Evolutionary conservation across 345 rosid species (phyloP).

Genomic region (Cardamine occulta): DNA sequence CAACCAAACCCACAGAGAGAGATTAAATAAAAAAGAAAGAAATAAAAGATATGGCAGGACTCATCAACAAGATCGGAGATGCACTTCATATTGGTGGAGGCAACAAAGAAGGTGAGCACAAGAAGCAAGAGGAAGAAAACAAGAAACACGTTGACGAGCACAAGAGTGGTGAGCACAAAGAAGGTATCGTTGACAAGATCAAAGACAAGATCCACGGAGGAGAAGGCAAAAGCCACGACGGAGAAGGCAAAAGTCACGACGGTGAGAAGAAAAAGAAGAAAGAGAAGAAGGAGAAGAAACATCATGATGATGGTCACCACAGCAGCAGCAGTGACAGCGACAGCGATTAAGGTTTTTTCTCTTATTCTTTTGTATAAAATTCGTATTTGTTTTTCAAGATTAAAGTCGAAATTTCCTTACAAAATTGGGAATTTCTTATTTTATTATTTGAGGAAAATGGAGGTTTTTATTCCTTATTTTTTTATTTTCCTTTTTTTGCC

Average conservation of each 20-base stretch:
- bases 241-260: slow-evolving; percentile 34
- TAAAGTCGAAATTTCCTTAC: neutral
- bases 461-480: no score
- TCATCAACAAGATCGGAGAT: slow-evolving; percentile 66
- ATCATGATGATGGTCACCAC: slow-evolving; percentile 50
- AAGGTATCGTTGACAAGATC: slow-evolving; percentile 52
- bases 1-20: slow-evolving; percentile 11
- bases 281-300: slow-evolving; percentile 51
- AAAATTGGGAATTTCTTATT: neutral
- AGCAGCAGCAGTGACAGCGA: slow-evolving; percentile 72
- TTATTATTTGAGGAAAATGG: no score
- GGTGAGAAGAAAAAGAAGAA: slow-evolving; percentile 55
- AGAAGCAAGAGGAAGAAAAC: slow-evolving; percentile 45
- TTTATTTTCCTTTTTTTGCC: neutral
- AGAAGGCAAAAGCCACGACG: slow-evolving; percentile 29
- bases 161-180: slow-evolving; percentile 52
- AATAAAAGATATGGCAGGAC: slow-evolving; percentile 56
- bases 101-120: slow-evolving; percentile 45
- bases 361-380: no score
- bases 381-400: neutral
- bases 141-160: slow-evolving; percentile 39
- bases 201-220: slow-evolving; percentile 54
- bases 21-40: neutral
- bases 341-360: slow-evolving; percentile 53
- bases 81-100: slow-evolving; percentile 71